Base-by-base conservation (phyloP, 1,139 yeast species). In the Eremothecium cymbalariae region DNA sequence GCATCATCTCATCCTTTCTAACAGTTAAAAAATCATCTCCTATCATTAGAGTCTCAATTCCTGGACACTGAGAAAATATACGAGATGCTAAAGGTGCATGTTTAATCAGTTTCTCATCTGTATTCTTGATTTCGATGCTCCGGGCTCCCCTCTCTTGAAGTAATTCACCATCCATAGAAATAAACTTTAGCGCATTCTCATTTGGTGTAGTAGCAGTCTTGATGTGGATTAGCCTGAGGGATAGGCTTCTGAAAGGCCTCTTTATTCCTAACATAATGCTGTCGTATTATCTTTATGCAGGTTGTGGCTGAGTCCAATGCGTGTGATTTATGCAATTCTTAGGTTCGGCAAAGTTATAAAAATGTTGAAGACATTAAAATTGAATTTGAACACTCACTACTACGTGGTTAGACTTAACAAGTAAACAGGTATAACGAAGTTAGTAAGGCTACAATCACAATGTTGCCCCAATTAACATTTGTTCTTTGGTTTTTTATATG, bases 1-100 rank as follows among this genome's bases (percentile, higher is more conserved):
- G 68, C 8, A 64, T 57, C 39, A 58, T 49, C 8, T 66, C 65
- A 25, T 64, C 64, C 59, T 85, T 85, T 54, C 85, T 94, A 17
- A 90, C 77, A 1, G 98, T 90, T 40, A 90, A 74, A 56, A 90
- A 90, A 54, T 79, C 71, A 14, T 76, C 68, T 8, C 98, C 98
- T 55, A 90, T 76, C 94, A 90, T 80, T 25, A 90, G 72, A 0
- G 95, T 77, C 42, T 70, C 73, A 16, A 90, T 85, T 2, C 98
- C 98, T 26, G 85, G 85, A 16, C 93, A 60, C 37, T 51, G 55
- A 28, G 80, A 74, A 64, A 90, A 88, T 34, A 90, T 62, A 46
- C 74, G 73, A 35, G 77, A 68, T 0, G 95, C 97, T 31, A 90
- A 64, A 6, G 95, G 95, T 1, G 96, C 84, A 36, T 55, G 53